phyloP scores from a whole-genome alignment of 805 yeast species.

The Yarrowia alimentaria region DNA sequence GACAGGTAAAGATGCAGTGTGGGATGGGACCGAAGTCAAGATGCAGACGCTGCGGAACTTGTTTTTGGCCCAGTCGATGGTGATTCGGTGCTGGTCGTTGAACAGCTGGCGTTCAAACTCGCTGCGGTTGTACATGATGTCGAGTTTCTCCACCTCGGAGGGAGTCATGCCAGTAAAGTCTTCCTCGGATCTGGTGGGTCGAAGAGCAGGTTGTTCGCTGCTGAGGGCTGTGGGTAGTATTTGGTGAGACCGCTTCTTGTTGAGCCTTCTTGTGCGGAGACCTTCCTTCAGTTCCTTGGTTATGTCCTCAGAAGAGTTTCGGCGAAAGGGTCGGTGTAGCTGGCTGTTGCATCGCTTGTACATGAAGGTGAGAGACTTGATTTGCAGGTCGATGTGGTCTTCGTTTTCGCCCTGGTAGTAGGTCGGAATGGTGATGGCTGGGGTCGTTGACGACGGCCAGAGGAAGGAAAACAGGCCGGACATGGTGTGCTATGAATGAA shows the following conservation, averaged over 20 bases:
- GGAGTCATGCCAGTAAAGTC: constrained; percentile 32
- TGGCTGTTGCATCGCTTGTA: constrained; percentile 48
- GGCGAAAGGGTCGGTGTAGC: constrained; percentile 11
- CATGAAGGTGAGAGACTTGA: constrained; percentile 57
- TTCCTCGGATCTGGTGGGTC: constrained; percentile 18
- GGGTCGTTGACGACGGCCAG: constrained; percentile 33
- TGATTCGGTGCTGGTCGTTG: constrained; percentile 61
- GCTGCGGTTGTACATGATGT: constrained; percentile 51
- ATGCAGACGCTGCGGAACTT: constrained; percentile 62
- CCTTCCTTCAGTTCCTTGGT: constrained; percentile 8
- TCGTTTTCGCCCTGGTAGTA: constrained; percentile 49
- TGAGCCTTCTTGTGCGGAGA: constrained; percentile 21
- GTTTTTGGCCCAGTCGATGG: constrained; percentile 65
- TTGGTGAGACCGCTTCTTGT: constrained; percentile 17
- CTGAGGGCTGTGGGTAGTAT: constrained; percentile 11
- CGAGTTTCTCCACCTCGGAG: constrained; percentile 47
- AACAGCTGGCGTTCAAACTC: constrained; percentile 46
- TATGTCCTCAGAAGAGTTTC: constrained; percentile 14
- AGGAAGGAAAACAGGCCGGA: constrained; percentile 31
- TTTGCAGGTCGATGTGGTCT: constrained; percentile 62
- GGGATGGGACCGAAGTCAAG: constrained; percentile 50
- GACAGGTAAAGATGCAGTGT: constrained; percentile 37
- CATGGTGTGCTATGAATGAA: constrained; percentile 27
- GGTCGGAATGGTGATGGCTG: constrained; percentile 50
- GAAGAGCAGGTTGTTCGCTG: not conserved